Conservation (phyloP, 768 basidiomycete genomes). For the Lactarius quietus region DNA sequence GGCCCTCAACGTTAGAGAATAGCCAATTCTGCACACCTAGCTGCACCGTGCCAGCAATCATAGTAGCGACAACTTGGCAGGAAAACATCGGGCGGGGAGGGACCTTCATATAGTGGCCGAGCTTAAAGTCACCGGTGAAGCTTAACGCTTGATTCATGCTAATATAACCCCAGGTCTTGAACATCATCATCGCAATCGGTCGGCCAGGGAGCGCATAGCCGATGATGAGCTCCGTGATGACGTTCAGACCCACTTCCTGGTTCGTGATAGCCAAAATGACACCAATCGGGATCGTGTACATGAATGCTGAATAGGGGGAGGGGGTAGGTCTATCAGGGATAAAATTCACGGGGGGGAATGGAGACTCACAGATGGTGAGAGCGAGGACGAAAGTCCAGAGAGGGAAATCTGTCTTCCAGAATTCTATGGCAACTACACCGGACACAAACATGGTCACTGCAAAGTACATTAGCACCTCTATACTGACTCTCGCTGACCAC, state of each 20-base stretch:
- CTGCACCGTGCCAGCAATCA: constrained; percentile 60
- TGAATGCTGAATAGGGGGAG: constrained; percentile 33
- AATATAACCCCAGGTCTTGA: constrained; percentile 80
- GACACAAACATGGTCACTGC: constrained; percentile 58
- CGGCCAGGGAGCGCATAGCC: constrained; percentile 81
- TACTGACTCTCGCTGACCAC: neutral
- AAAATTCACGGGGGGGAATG: neutral
- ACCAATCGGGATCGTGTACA: constrained; percentile 74
- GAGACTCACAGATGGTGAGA: constrained; percentile 49
- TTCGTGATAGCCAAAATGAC: constrained; percentile 80
- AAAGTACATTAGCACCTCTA: neutral
- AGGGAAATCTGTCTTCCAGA: constrained; percentile 72
- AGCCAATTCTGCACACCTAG: constrained; percentile 57
- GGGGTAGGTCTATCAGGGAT: neutral
- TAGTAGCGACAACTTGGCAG: constrained; percentile 49
- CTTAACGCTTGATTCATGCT: constrained; percentile 62
- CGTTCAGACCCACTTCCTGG: constrained; percentile 66
- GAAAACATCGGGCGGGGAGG: constrained; percentile 71
- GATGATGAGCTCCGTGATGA: constrained; percentile 76
- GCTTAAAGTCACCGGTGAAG: constrained; percentile 75
- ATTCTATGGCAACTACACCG: constrained; percentile 62
- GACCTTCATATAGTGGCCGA: constrained; percentile 70
- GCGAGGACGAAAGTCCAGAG: constrained; percentile 71
- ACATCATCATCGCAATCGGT: constrained; percentile 80
- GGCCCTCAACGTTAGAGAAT: constrained; percentile 17